These are phyloP conservation scores for Camelina laxa DNA, from an alignment of 345 rosid species.

Conservation along the genomic window DNA sequence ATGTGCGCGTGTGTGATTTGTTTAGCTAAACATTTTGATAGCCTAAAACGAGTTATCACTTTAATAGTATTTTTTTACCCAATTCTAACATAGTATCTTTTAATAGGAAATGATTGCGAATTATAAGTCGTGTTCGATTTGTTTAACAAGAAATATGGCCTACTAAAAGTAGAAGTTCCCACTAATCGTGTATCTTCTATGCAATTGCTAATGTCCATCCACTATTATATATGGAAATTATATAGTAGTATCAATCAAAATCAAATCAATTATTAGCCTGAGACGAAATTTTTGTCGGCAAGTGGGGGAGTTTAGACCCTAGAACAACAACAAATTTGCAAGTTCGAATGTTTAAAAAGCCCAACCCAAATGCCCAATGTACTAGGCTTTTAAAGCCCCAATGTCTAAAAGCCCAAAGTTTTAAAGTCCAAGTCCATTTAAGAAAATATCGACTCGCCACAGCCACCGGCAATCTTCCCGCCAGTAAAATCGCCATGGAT, in stretches of 20 bases:
- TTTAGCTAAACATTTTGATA: neutral
- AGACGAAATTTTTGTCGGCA: neutral
- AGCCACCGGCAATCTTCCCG: slow-evolving; percentile 38
- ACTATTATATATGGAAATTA: neutral
- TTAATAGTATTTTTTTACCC: slow-evolving; percentile 6
- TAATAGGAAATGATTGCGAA: slow-evolving; percentile 20
- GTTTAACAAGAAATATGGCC: neutral
- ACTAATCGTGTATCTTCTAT: neutral
- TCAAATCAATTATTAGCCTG: neutral
- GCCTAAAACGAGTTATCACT: slow-evolving; percentile 21
- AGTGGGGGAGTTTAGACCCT: neutral
- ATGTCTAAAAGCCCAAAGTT: neutral
- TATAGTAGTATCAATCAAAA: neutral
- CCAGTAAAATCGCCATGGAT: slow-evolving; percentile 43
- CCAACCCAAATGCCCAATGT: too few species aligned
- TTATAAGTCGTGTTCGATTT: slow-evolving; percentile 6
- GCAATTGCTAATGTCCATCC: slow-evolving; percentile 12
- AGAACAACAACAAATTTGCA: neutral
- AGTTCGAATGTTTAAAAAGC: too few species aligned
- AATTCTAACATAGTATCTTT: slow-evolving; percentile 14
- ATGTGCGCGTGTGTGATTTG: slow-evolving; percentile 9
- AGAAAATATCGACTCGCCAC: neutral
- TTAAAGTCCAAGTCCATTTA: neutral
- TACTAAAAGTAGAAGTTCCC: slow-evolving; percentile 18
- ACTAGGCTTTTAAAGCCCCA: neutral